Evolutionary conservation across 345 rosid species (phyloP), one percentile per base, ranked within the genome.

Genomic region (Pistacia atlantica): DNA sequence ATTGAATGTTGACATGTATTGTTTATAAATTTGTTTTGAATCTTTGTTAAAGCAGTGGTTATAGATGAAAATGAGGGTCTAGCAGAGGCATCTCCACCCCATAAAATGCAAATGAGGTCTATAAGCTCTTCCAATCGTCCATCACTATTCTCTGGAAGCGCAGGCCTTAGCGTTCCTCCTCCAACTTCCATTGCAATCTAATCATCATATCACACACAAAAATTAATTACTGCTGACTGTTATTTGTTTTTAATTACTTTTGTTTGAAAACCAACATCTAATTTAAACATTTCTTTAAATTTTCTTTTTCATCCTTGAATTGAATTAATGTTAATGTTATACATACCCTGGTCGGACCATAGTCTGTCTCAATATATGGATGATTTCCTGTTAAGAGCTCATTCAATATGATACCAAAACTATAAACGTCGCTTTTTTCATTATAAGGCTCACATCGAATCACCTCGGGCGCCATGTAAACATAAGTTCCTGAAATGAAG

Each of bases 401-500:
- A 20, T 90, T 85, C 33, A 90, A 80, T 38, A 90, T 79, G 57
- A 85, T 60, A 0, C 85, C 89, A 10, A 87, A 90, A 69, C 92
- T 90, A 69, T 83, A 89, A 0, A 87, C 90, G 9, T 90, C 95
- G 22, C 88, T 83, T 76, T 87, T 90, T 80, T 90, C 91, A 8
- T 86, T 38, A 33, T 89, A 90, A 12, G 95, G 91, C 71, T 89
- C 90, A 13, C 85, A 87, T 14, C 81, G 78, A 37, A 89, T 89
- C 69, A 90, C 90, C 75, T 90, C 91, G 0, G 95, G 95, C 0
- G 89, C 90, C 91, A 90, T 90, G 71, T 90, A 90, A 20, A 90
- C 84, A 0, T 76, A 89, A 2, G 94, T 90, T 69, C 94, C 91
- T 88, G 74, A 13, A 38, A 51, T 20, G 12, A 7, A n/a, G 13